Conservation (phyloP, 1,139 yeast species). For the Kazachstania sp. region DNA sequence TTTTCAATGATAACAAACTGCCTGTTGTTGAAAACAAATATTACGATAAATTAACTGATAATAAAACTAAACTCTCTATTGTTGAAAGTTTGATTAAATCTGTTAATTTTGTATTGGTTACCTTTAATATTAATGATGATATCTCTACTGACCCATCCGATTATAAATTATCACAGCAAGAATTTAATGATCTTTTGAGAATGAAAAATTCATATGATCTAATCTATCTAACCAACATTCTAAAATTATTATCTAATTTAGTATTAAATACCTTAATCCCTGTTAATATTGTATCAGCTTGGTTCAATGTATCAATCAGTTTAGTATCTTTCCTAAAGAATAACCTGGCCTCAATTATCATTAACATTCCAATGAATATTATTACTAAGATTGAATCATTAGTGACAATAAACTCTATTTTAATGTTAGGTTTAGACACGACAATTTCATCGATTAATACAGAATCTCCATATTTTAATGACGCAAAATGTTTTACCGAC, state of each 20-base stretch:
- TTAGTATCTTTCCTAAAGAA: slow-evolving; percentile 36
- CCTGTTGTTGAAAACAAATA: slow-evolving; percentile 35
- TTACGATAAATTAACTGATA: slow-evolving; percentile 34
- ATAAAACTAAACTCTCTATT: slow-evolving; percentile 28
- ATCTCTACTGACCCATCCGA: background rate
- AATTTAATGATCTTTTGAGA: slow-evolving; percentile 13
- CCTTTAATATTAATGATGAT: slow-evolving; percentile 2
- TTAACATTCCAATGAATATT: slow-evolving; percentile 25
- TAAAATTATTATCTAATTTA: slow-evolving; percentile 36
- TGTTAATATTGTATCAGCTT: slow-evolving; percentile 34
- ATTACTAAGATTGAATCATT: slow-evolving; percentile 35
- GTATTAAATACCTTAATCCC: slow-evolving; percentile 28
- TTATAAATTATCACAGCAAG: slow-evolving; percentile 7
- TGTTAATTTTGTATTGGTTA: slow-evolving; percentile 14
- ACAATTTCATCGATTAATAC: slow-evolving; percentile 36
- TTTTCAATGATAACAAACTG: slow-evolving; percentile 33
- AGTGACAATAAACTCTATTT: slow-evolving; percentile 41
- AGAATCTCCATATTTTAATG: slow-evolving; percentile 37
- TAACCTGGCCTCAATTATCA: slow-evolving; percentile 33
- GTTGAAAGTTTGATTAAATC: slow-evolving; percentile 26
- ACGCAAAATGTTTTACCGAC: slow-evolving; percentile 36
- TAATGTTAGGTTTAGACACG: slow-evolving; percentile 48
- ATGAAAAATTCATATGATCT: slow-evolving; percentile 36
- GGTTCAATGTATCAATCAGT: slow-evolving; percentile 36
- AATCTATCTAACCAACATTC: slow-evolving; percentile 37